These are phyloP conservation scores for Francoa sonchifolia DNA, from an alignment of 441 rosid species.

Conservation along the genomic window DNA sequence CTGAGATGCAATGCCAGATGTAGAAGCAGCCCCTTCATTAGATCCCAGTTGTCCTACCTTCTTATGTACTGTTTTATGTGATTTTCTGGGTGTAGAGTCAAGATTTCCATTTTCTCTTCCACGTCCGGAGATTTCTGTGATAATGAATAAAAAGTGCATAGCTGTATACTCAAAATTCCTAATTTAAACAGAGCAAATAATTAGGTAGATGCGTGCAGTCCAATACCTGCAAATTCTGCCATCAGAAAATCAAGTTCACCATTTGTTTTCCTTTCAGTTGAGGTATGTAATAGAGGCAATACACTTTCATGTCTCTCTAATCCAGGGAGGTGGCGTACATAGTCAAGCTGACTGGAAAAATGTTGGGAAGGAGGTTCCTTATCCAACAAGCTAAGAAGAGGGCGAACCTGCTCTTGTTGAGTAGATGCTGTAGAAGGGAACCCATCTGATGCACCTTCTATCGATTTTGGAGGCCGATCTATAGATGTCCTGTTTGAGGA, in stretches of 20 bases:
- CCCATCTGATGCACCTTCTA: constrained; percentile 54
- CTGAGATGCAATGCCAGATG: constrained; percentile 78
- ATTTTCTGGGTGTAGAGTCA: constrained; percentile 51
- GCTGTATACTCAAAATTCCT: no score
- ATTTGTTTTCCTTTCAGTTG: constrained; percentile 68
- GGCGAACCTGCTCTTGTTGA: constrained; percentile 84
- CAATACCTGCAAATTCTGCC: constrained; percentile 87
- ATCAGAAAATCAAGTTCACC: constrained; percentile 81
- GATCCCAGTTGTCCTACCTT: constrained; percentile 38
- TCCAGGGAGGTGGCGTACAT: constrained; percentile 65
- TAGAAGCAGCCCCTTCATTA: constrained; percentile 55
- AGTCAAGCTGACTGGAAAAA: constrained; percentile 83
- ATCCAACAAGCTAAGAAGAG: constrained; percentile 93
- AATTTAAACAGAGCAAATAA: constrained; percentile 2
- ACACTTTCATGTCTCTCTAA: constrained; percentile 78
- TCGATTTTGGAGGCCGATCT: constrained; percentile 60
- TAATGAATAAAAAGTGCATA: constrained; percentile 8
- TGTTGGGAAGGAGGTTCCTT: constrained; percentile 90
- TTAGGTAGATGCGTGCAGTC: background rate
- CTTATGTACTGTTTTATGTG: constrained; percentile 42
- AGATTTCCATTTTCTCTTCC: constrained; percentile 66
- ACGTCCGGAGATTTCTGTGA: constrained; percentile 68
- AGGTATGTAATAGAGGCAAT: constrained; percentile 69
- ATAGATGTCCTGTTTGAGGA: constrained; percentile 48
- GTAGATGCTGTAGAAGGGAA: constrained; percentile 24